phyloP scores from a whole-genome alignment of 2,329 filamentous ascomycete genomes.

The Pleurostoma richardsiae region DNA sequence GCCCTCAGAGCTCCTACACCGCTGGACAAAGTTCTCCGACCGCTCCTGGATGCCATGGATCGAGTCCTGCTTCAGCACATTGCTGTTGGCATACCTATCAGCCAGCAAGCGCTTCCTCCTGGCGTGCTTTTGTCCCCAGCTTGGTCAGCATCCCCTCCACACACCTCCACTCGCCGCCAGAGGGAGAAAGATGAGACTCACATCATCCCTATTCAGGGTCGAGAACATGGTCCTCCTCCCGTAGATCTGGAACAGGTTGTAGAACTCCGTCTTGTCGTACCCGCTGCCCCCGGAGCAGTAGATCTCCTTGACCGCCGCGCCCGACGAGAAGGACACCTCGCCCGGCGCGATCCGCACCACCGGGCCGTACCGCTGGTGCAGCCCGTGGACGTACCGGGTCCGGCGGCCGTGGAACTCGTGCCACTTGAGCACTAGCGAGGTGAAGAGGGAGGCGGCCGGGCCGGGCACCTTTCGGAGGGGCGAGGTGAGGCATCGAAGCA shows the following conservation, averaged over 20 bases:
- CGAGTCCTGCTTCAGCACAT: constrained; percentile 52
- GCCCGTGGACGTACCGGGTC: constrained; percentile 48
- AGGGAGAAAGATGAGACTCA: constrained; percentile 19
- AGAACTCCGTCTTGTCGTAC: constrained; percentile 62
- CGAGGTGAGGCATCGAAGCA: constrained; percentile 21
- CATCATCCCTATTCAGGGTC: constrained; percentile 48
- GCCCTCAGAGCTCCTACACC: constrained; percentile 39
- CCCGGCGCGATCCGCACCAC: constrained; percentile 52
- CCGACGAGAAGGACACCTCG: constrained; percentile 55
- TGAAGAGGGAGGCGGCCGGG: constrained; percentile 41
- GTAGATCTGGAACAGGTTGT: constrained; percentile 55
- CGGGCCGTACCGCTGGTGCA: constrained; percentile 52
- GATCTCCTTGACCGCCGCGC: constrained; percentile 54
- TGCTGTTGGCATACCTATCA: constrained; percentile 65
- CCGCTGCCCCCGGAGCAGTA: constrained; percentile 58
- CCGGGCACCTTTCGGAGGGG: constrained; percentile 41
- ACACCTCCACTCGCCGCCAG: too few relatives aligned
- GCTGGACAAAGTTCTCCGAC: constrained; percentile 48
- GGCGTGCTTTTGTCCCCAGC: constrained; percentile 42
- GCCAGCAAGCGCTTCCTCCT: constrained; percentile 59
- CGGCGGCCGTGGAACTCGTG: constrained; percentile 50
- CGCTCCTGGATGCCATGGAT: constrained; percentile 53
- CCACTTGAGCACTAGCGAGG: constrained; percentile 45
- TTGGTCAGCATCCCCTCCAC: too few relatives aligned
- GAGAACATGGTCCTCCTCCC: constrained; percentile 57